Base-by-base conservation (phyloP, 768 basidiomycete genomes). In the Macrolepiota albuminosa region DNA sequence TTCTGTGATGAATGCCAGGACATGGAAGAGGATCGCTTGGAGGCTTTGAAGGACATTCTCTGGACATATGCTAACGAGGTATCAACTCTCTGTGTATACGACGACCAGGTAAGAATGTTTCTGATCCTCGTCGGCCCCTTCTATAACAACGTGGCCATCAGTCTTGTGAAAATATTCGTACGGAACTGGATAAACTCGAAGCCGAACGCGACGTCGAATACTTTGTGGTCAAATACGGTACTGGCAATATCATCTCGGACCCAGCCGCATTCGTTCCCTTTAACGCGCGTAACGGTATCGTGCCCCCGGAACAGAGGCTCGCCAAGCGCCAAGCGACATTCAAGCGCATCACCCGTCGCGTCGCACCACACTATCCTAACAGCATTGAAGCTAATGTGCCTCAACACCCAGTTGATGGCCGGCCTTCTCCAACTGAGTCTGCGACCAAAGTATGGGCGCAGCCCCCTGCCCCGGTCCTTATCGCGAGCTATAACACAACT, bases 1-100 rank as follows among this genome's bases (percentile, higher is more conserved):
- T 98, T 95, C 73, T 98, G 94, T 69, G 97, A 99, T 73, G 82
- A 84, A n/a, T 93, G 91, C 63, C 97, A 99, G 74, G 97, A 99
- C 76, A 74, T 97, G 47, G 97, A 99, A 67, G 95, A 98, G 67
- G 97, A 98, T 57, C 83, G 97, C 29, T 73, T 95, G 71, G 94
- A 95, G 61, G 91, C 95, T 71, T 85, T 91, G 78, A 98, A 96
- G 76, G 93, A 95, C 71, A 89, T 88, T 57, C 78, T 97, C 65
- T 99, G 97, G 96, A 82, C 86, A 6, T 98, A 93, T 70, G 95
- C 96, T 0, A 99, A 99, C 70, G 89, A 87, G 2, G 84, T 97
- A 24, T 97, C 95, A 16, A 92, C 88, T 7, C 85, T 96, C n/a
- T 98, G 96, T 66, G 95, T 99, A 13, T 81, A 85, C 34, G 96